Evolutionary conservation across 441 rosid species (phyloP).

Genomic region (Aleurites moluccanus): DNA sequence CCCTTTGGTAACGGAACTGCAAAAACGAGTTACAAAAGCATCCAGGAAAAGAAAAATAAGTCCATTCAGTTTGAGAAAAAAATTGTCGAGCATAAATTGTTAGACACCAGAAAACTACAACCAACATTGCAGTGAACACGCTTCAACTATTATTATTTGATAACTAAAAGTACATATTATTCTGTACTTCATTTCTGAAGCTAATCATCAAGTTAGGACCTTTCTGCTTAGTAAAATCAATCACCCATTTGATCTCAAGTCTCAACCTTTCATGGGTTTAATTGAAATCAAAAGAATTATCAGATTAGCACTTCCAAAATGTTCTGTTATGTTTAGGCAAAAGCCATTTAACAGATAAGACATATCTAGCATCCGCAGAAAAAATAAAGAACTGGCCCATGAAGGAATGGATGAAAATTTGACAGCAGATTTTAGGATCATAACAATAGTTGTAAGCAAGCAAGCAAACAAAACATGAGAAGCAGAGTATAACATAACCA

Average conservation of each 20-base stretch:
- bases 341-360: background rate
- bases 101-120: background rate
- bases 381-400: background rate
- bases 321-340: background rate
- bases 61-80: background rate
- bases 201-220: background rate
- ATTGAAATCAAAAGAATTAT: background rate
- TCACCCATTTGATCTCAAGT: no score
- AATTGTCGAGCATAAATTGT: background rate
- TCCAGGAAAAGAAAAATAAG: background rate
- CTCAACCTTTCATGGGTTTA: background rate
- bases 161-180: background rate
- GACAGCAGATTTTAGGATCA: background rate
- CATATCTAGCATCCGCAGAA: background rate
- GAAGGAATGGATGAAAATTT: background rate
- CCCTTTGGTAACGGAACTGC: slow-evolving; percentile 46
- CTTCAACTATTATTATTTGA: background rate
- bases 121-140: no score
- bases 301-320: background rate
- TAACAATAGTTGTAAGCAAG: background rate
- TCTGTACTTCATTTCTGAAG: background rate
- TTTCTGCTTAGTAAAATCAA: background rate
- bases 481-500: background rate
- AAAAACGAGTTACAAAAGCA: slow-evolving; percentile 4
- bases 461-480: background rate